Conservation (phyloP, 176 grass and related monocot species). For the Eremochloa ophiuroides region DNA sequence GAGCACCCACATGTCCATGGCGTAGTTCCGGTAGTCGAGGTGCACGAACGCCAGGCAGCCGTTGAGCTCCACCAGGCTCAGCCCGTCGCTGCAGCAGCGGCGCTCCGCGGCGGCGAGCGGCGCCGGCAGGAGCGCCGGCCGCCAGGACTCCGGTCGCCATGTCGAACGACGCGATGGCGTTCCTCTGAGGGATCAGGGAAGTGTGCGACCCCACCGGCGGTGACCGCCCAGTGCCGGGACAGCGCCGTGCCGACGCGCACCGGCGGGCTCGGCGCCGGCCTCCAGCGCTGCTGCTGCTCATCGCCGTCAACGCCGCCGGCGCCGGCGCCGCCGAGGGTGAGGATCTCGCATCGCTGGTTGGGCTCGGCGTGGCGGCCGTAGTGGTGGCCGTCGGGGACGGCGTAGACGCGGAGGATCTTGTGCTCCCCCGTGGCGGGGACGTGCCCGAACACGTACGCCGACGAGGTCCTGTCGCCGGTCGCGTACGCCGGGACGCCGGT, state of each 20-base stretch:
- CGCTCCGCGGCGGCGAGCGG: not conserved
- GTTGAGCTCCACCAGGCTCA: not conserved
- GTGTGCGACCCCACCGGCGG: no score
- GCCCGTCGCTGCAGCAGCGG: not conserved
- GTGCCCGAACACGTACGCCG: not conserved
- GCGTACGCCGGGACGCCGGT: not conserved
- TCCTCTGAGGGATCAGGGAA: not conserved
- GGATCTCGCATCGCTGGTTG: not conserved
- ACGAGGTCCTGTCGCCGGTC: not conserved
- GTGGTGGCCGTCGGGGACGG: no score
- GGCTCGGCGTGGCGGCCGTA: fast-evolving
- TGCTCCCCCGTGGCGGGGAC: not conserved
- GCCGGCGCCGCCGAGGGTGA: no score
- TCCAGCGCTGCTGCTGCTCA: no score
- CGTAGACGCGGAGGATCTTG: not conserved
- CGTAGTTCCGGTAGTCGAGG: not conserved
- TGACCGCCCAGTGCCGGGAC: no score
- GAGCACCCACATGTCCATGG: not conserved
- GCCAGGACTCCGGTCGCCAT: not conserved
- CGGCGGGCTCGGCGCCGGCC: no score
- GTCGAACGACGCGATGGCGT: not conserved
- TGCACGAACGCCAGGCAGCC: not conserved
- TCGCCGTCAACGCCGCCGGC: no score
- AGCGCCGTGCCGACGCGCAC: no score
- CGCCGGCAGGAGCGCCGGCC: not conserved